Conservation (phyloP, 2,329 filamentous ascomycete genomes). For the Chrysoporthe puriensis region DNA sequence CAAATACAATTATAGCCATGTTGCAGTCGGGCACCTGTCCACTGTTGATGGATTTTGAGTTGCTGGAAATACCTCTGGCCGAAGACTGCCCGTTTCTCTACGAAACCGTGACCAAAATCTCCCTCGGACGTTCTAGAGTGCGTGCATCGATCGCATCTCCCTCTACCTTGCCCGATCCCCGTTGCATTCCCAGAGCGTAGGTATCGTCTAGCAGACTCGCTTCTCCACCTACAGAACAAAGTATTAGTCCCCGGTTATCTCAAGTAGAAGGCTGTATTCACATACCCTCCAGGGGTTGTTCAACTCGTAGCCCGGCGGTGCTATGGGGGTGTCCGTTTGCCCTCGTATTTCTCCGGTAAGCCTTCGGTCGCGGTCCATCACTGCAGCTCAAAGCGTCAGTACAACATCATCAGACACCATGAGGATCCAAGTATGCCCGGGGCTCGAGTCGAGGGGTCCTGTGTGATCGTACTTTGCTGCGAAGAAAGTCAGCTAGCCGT, state of each 20-base stretch:
- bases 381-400: slow-evolving; percentile 42
- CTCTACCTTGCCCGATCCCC: background rate
- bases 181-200: background rate
- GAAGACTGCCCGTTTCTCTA: background rate
- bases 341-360: slow-evolving; percentile 63
- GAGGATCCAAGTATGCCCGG: background rate
- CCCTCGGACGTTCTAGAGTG: slow-evolving; percentile 16
- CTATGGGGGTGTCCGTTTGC: slow-evolving; percentile 58
- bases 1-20: slow-evolving; percentile 56
- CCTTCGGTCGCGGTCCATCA: slow-evolving; percentile 68
- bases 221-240: slow-evolving; percentile 52
- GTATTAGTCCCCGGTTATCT: slow-evolving; percentile 21
- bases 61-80: background rate
- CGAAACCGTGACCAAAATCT: background rate
- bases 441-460: background rate
- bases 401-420: slow-evolving; percentile 1
- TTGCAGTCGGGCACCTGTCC: background rate
- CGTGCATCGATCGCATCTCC: background rate
- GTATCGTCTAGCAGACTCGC: slow-evolving; percentile 48
- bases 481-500: slow-evolving; percentile 9
- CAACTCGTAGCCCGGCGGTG: slow-evolving; percentile 63
- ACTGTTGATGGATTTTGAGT: slow-evolving; percentile 13
- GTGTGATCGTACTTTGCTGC: slow-evolving; percentile 56
- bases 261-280: slow-evolving; percentile 18
- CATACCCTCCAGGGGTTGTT: slow-evolving; percentile 68